A percentile compares a stretch with the other conserved stretches of the same genome.
Evolutionary conservation across 2,329 filamentous ascomycete species (phyloP).

Genomic region (Fusarium acutatum): DNA sequence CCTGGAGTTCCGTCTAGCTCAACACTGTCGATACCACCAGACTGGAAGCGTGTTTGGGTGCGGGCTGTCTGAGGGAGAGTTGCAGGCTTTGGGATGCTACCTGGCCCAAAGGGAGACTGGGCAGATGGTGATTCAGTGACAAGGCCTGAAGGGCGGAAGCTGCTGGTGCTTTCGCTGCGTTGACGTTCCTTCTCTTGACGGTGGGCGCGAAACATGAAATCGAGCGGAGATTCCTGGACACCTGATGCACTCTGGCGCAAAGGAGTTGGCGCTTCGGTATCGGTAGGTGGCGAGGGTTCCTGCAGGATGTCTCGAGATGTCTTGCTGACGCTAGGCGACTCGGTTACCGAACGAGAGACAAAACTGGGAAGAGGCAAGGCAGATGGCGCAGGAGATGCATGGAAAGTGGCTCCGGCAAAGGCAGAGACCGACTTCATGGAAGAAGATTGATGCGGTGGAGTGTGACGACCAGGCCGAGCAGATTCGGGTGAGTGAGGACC

Average conservation of each 20-base stretch:
- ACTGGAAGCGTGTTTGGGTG: conserved; percentile 31
- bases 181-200: conserved; percentile 76
- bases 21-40: conserved; percentile 40
- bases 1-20: conserved; percentile 72
- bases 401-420: conserved; percentile 94
- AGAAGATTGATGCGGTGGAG: conserved; percentile 52
- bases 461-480: conserved; percentile 52
- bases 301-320: conserved; percentile 48
- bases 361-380: conserved; percentile 92
- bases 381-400: conserved; percentile 91
- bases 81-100: conserved; percentile 33
- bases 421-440: conserved; percentile 62
- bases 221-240: conserved; percentile 76
- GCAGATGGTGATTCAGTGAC: conserved; percentile 63
- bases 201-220: conserved; percentile 90
- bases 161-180: conserved; percentile 61
- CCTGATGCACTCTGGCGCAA: conserved; percentile 48
- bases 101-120: conserved; percentile 47
- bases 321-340: conserved; percentile 58
- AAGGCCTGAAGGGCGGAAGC: conserved; percentile 50
- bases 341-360: conserved; percentile 76
- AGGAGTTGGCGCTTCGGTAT: conserved; percentile 59
- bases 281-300: conserved; percentile 62
- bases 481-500: conserved; percentile 53
- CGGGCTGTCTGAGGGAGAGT: conserved; percentile 40